Evolutionary conservation across 1,284 basidiomycete species (phyloP).

Genomic region (Mrakiaceae sp.): DNA sequence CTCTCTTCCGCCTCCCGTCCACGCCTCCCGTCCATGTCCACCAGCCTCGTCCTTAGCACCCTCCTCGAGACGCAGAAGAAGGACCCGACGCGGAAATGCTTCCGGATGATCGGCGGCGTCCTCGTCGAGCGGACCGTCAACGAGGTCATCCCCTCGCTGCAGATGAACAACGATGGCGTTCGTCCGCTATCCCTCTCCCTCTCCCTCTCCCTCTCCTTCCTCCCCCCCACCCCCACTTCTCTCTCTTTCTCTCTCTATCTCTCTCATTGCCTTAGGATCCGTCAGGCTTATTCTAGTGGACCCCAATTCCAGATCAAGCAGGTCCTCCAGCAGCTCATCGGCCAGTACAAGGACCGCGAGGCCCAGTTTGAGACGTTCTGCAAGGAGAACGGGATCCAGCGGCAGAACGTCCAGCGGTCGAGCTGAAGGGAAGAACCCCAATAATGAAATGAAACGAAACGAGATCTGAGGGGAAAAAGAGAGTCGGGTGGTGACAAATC

Average conservation of each 20-base stretch:
- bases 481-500: too few relatives aligned
- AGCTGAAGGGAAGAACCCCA: background rate
- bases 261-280: constrained; percentile 2
- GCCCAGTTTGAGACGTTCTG: constrained; percentile 73
- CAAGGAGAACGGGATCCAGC: constrained; percentile 45
- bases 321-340: constrained; percentile 59
- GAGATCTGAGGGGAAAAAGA: too few relatives aligned
- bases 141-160: constrained; percentile 81
- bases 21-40: background rate
- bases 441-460: background rate
- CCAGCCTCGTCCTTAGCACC: constrained; percentile 78
- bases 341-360: constrained; percentile 80
- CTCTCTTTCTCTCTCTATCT: background rate
- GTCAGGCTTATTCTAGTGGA: constrained; percentile 8
- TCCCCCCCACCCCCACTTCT: background rate
- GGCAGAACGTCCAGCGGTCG: background rate
- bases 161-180: constrained; percentile 75
- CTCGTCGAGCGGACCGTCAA: constrained; percentile 92
- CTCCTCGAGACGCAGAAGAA: constrained; percentile 56
- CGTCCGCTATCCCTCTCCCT: constrained; percentile 24
- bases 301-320: constrained; percentile 53
- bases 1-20: background rate
- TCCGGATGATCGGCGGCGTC: constrained; percentile 89
- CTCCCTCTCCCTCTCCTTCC: background rate
- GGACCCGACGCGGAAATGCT: constrained; percentile 87